Base-by-base conservation (phyloP, 805 yeast species). In the Dipodascus albidus region DNA sequence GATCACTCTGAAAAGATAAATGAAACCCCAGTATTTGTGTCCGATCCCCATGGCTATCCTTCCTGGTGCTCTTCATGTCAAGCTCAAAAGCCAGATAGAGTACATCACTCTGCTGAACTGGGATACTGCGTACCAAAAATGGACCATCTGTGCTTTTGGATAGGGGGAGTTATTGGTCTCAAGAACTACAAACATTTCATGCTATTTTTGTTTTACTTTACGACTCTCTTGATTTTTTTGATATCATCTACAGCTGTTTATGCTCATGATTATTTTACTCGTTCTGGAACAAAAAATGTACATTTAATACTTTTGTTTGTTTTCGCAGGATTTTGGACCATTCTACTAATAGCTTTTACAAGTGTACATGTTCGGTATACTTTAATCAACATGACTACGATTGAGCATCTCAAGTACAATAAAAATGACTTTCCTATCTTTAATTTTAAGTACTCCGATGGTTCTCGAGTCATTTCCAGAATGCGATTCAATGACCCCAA, bases 101-200 rank as follows among this genome's bases (percentile, higher is more conserved):
- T 85, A 0, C 91, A 81, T 59, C 96, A 87, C 62, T 82, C 89
- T 42, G 72, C 77, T 2, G 72, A 76, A 50, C 51, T 69, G 52
- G 75, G 74, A 1, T 62, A 67, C 22, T 87, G 95, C 62, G 80
- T 89, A 0, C 80, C 86, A 0, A 73, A 76, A 54, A 84, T 86
- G 73, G 98, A 90, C 67, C 98, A 90, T 65, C 83, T 75, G 61
- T 90, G 98, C 64, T 62, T 80, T 0, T 88, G 87, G 83, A 67
- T 91, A 0, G 95, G 95, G 1, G 64, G 75, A 0, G 78, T 80
- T 2, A 78, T 90, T 48, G 96, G 96, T 0, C 76, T 77, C 55
- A 65, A 70, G 41, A 90, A 91, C 66, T 80, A 80, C 63, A 63
- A 75, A 50, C 67, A 72, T 24, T 89, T 89, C 60, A 51, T 82